phyloP scores from a whole-genome alignment of 345 rosid genomes.

The Lumnitzera racemosa region DNA sequence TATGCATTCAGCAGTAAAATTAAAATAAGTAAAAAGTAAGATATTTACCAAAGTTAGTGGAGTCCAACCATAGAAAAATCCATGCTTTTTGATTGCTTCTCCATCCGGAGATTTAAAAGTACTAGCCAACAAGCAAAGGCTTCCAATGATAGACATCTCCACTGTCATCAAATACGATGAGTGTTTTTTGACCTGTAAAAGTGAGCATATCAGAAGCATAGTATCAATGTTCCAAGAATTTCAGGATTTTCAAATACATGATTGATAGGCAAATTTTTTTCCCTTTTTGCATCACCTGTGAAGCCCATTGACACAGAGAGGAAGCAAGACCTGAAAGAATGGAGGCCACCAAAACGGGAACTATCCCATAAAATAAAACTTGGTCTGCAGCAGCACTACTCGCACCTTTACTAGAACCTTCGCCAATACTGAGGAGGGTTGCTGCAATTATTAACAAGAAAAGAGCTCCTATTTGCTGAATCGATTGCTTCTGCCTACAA shows the following conservation, averaged over 20 bases:
- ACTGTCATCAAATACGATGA: constrained; percentile 93
- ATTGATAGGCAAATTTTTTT: not conserved
- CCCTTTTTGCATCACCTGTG: constrained; percentile 47
- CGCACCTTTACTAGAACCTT: constrained; percentile 77
- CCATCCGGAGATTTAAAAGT: constrained; percentile 94
- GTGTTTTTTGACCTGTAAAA: constrained; percentile 80
- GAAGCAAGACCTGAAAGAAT: constrained; percentile 98
- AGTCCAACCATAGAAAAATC: constrained; percentile 97
- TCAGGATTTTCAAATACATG: not conserved
- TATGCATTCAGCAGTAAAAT: too few species aligned
- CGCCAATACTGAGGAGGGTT: constrained; percentile 87
- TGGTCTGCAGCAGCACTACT: constrained; percentile 42
- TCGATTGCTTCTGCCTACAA: constrained; percentile 85
- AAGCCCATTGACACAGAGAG: constrained; percentile 92
- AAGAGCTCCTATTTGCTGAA: constrained; percentile 85
- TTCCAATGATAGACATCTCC: constrained; percentile 95
- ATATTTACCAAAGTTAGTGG: constrained; percentile 65
- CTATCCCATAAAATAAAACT: constrained; percentile 76
- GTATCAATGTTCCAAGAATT: not conserved
- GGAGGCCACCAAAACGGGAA: constrained; percentile 90
- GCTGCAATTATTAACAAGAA: constrained; percentile 84
- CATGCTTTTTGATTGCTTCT: constrained; percentile 65
- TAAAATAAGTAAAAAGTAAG: not conserved
- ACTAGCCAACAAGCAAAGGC: constrained; percentile 79
- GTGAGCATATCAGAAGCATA: constrained; percentile 1